phyloP scores from a whole-genome alignment of 2,329 filamentous ascomycete species.

The Xylaria sp. region DNA sequence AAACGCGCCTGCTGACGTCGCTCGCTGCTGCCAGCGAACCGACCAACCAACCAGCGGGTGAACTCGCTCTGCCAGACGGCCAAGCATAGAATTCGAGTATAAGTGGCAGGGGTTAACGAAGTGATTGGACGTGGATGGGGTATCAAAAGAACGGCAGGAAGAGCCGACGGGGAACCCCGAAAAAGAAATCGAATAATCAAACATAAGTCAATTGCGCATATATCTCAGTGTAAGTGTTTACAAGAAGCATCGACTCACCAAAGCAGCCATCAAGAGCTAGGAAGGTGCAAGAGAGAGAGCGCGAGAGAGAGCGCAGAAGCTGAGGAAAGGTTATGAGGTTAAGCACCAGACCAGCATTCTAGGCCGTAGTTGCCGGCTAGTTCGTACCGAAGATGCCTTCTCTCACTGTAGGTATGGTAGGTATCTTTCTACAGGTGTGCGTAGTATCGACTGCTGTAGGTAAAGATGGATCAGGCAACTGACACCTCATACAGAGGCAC shows the following conservation, averaged over 20 bases:
- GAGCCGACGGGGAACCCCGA: neutral
- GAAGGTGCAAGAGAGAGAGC: neutral
- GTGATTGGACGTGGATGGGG: neutral
- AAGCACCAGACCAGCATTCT: constrained; percentile 7
- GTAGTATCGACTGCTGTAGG: neutral
- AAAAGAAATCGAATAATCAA: constrained; percentile 1
- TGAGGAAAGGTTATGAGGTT: neutral
- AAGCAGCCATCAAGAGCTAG: constrained; percentile 47
- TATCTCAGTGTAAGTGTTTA: neutral
- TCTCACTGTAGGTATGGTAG: too few relatives aligned
- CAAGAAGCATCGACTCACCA: constrained; percentile 49
- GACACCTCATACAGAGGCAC: too few relatives aligned
- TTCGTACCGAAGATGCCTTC: too few relatives aligned
- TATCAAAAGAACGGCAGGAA: neutral
- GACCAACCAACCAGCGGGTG: constrained; percentile 5
- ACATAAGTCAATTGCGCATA: neutral
- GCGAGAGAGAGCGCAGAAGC: constrained; percentile 1
- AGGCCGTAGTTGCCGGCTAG: neutral
- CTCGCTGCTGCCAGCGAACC: neutral
- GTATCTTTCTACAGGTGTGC: too few relatives aligned
- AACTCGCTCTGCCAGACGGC: neutral
- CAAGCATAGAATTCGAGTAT: neutral
- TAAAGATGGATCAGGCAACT: neutral
- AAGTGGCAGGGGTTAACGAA: constrained; percentile 6
- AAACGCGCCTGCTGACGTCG: constrained; percentile 4